A percentile compares a stretch with the other conserved stretches of the same genome.
phyloP scores from a whole-genome alignment of 306 rosid genomes.

The Macrotyloma uniflorum region DNA sequence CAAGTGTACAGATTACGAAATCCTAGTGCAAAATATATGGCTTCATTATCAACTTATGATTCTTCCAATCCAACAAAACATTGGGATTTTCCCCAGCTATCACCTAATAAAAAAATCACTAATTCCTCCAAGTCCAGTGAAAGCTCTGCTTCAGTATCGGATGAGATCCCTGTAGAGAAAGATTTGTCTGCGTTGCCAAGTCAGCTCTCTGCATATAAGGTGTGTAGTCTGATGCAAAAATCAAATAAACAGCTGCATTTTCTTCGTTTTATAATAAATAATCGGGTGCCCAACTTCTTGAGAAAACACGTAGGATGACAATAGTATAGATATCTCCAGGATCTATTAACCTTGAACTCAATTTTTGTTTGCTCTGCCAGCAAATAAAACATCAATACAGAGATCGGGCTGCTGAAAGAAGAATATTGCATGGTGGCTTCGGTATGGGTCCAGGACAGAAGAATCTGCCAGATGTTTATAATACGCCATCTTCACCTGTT shows the following conservation, averaged over 20 bases:
- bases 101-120: constrained; percentile 39
- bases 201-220: constrained; percentile 53
- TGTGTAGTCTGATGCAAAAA: constrained; percentile 31
- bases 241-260: background rate
- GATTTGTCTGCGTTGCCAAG: constrained; percentile 40
- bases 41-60: constrained; percentile 69
- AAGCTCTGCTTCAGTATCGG: constrained; percentile 41
- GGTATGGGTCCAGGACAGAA: constrained; percentile 92
- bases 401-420: constrained; percentile 92
- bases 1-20: constrained; percentile 73
- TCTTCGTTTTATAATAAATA: constrained; percentile 20
- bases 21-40: constrained; percentile 69
- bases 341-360: constrained; percentile 24
- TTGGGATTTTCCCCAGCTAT: constrained; percentile 81
- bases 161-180: constrained; percentile 35
- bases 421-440: constrained; percentile 79
- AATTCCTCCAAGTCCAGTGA: constrained; percentile 34
- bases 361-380: constrained; percentile 49
- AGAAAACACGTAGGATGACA: background rate
- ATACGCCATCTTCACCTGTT: constrained; percentile 45
- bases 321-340: constrained; percentile 5
- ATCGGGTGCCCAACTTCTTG: constrained; percentile 13
- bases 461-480: constrained; percentile 37
- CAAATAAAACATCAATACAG: constrained; percentile 53
- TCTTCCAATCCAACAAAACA: constrained; percentile 83